Percentiles rank a stretch among this genome's conserved stretches.
Evolutionary conservation across 169 alveolate species (phyloP).

Genomic region (Plasmodium reichenowi): DNA sequence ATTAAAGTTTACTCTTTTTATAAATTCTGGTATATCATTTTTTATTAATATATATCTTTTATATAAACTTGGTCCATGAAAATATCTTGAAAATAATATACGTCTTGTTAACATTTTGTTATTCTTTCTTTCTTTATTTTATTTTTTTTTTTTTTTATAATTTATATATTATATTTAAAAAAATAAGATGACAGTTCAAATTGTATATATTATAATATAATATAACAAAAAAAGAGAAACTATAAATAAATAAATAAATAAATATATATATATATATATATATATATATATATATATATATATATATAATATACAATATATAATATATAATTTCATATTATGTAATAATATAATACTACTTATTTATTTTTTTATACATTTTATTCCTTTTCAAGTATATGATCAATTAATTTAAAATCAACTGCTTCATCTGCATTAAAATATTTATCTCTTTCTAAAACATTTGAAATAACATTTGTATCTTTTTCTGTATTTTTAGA

Average conservation of each 20-base stretch:
- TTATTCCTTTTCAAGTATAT: constrained; percentile 59
- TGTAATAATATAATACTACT: no score
- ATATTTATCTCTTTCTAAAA: constrained; percentile 57
- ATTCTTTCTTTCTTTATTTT: neutral
- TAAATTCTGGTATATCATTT: neutral
- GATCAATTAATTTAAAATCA: constrained; percentile 42
- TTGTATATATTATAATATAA: neutral
- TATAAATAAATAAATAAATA: neutral
- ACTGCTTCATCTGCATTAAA: constrained; percentile 64
- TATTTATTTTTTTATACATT: no score
- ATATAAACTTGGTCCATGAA: neutral
- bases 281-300: no score
- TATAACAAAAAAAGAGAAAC: neutral
- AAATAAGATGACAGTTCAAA: neutral
- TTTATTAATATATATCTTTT: constrained; percentile 8
- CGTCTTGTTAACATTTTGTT: neutral
- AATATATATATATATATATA: neutral
- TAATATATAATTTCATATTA: no score
- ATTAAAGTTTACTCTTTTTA: neutral
- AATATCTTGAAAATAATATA: neutral
- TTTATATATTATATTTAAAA: neutral
- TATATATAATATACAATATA: no score
- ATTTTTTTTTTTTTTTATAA: neutral
- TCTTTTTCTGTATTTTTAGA: constrained; percentile 79
- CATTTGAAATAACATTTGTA: constrained; percentile 13